A percentile compares a stretch with the other conserved stretches of the same genome.
These are phyloP conservation scores for Musa beccarii DNA, from an alignment of 176 grass and related monocot genomes.

Conservation along the genomic window DNA sequence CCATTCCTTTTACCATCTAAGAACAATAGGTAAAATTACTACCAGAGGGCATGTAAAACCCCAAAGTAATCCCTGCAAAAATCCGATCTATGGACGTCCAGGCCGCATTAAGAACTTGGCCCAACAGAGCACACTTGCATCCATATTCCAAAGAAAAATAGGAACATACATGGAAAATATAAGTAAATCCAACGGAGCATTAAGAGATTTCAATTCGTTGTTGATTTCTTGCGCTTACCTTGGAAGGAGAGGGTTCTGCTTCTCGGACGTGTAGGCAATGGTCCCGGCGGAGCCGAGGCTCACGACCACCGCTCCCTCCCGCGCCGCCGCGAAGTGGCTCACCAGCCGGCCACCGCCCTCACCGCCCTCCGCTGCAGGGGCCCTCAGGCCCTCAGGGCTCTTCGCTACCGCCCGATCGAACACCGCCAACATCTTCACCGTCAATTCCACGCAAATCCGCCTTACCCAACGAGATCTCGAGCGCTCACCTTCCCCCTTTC, in stretches of 20 bases:
- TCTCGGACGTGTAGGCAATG: slow-evolving; percentile 39
- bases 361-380: not conserved
- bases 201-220: not conserved
- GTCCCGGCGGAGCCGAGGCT: slow-evolving; percentile 23
- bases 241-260: slow-evolving; percentile 58
- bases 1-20: too few relatives aligned
- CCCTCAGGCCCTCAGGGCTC: not conserved
- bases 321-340: slow-evolving; percentile 24
- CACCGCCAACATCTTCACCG: slow-evolving; percentile 4
- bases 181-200: too few relatives aligned
- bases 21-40: too few relatives aligned
- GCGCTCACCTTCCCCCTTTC: not conserved
- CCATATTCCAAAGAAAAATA: too few relatives aligned
- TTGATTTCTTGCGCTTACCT: slow-evolving; percentile 22
- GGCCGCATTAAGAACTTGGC: too few relatives aligned
- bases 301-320: slow-evolving; percentile 41
- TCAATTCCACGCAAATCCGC: not conserved
- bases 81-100: too few relatives aligned
- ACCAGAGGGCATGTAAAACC: too few relatives aligned
- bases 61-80: too few relatives aligned
- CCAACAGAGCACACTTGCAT: too few relatives aligned
- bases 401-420: not conserved
- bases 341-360: not conserved
- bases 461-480: not conserved
- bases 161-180: too few relatives aligned